These are phyloP conservation scores for Paracamarosporium sp. DNA, from an alignment of 2,329 filamentous ascomycete species.

Conservation along the genomic window DNA sequence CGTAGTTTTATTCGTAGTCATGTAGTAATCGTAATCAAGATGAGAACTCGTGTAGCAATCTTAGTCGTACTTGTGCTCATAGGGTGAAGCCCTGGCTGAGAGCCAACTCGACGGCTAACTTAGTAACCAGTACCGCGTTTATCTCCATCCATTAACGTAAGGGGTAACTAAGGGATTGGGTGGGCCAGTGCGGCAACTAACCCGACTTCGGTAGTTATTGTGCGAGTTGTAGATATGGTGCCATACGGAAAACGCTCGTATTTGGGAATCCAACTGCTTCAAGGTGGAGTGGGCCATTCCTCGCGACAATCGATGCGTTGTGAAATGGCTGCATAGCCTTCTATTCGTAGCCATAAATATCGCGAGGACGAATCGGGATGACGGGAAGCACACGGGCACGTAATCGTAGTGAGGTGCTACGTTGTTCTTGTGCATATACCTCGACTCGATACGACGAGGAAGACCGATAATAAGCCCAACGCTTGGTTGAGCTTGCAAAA, in stretches of 20 bases:
- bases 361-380: not conserved
- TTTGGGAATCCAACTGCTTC: not conserved
- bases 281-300: not conserved
- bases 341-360: not conserved
- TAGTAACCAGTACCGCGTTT: not conserved
- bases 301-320: not conserved
- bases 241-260: not conserved
- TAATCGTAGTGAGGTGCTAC: not conserved
- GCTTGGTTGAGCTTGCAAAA: not conserved
- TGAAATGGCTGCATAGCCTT: not conserved
- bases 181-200: not conserved
- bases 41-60: not conserved
- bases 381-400: not conserved
- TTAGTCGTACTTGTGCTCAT: not conserved
- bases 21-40: not conserved
- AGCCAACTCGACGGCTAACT: not conserved
- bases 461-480: not conserved
- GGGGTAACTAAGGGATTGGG: not conserved
- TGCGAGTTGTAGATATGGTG: not conserved
- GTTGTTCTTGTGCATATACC: not conserved
- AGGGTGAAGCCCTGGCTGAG: not conserved
- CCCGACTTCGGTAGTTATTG: not conserved
- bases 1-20: not conserved
- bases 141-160: not conserved
- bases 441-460: not conserved